These are phyloP conservation scores for Starmerella bombicola DNA, from an alignment of 805 yeast genomes.

Conservation along the genomic window DNA sequence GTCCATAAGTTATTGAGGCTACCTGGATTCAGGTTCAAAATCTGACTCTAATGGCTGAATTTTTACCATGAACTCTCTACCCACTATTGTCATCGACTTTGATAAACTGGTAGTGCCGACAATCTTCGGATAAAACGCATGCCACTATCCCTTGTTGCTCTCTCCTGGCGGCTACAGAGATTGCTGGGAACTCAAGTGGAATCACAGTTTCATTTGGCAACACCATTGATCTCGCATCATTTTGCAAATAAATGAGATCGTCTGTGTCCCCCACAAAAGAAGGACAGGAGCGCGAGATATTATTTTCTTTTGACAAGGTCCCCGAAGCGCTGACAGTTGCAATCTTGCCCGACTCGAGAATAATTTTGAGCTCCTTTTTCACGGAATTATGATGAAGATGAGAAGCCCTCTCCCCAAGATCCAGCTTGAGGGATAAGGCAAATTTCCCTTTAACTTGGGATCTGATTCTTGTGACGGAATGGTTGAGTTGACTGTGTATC, in stretches of 20 bases:
- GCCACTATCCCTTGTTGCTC: not conserved
- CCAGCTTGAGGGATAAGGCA: not conserved
- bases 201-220: not conserved
- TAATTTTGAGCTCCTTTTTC: not conserved
- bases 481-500: not conserved
- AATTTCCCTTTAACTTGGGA: not conserved
- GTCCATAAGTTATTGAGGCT: too few species aligned
- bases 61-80: too few species aligned
- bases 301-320: not conserved
- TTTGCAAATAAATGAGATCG: constrained; percentile 3
- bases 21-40: too few species aligned
- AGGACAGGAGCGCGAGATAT: not conserved
- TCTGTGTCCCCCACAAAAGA: constrained; percentile 1
- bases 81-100: too few species aligned
- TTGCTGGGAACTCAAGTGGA: constrained; percentile 10
- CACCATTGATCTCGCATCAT: not conserved
- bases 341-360: constrained; percentile 4
- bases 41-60: too few species aligned
- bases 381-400: not conserved
- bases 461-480: not conserved
- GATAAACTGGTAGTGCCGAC: constrained; percentile 13
- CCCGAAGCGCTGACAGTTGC: not conserved
- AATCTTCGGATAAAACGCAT: constrained; percentile 14
- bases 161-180: constrained; percentile 3
- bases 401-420: not conserved